Base-by-base conservation (phyloP, 805 yeast species). In the Starmerella riodocensis region DNA sequence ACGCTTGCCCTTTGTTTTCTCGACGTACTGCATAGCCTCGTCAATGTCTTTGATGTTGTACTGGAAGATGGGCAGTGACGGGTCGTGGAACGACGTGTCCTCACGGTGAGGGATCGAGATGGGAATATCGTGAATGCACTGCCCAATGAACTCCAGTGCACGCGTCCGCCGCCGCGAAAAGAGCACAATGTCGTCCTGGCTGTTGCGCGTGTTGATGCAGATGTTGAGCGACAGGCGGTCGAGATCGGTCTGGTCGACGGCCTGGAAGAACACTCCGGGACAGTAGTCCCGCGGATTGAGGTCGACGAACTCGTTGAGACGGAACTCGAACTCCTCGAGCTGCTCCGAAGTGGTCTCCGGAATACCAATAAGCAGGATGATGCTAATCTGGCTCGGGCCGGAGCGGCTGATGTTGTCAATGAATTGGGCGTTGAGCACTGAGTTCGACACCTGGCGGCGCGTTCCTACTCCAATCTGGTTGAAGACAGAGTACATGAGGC, bases 21-120 rank as follows among this genome's bases (percentile, higher is more conserved):
- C 34, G 12, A 20, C 32, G 26, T 21, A 46, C 11, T 39, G 29
- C 42, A 37, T 27, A 2, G 48, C 48, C 23, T 79, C 79, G 54
- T 91, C 78, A 28, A 84, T 66, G 42, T 79, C 69, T 41, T 71
- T 69, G 24, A 82, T 84, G 21, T 61, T 65, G 16, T 43, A 47
- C 32, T 49, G 50, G 45, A 37, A 53, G 48, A 58, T 34, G 4
- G 63, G 62, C 41, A 54, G 32, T 6, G 58, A 47, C 3, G 64
- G 63, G 34, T 59, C 58, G 40, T 51, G 52, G 49, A 46, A 43
- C 14, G 47, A 46, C 32, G 34, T 13, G 23, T 59, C 62, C 20
- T 53, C 56, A 36, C 62, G 55, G 29, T 57, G 51, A 6, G 64
- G 64, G 6, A 58, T 46, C 28, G 56, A 52, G 36, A 60, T 52